Base-by-base conservation (phyloP, 1,284 basidiomycete genomes). In the Pseudozyma thailandica region DNA sequence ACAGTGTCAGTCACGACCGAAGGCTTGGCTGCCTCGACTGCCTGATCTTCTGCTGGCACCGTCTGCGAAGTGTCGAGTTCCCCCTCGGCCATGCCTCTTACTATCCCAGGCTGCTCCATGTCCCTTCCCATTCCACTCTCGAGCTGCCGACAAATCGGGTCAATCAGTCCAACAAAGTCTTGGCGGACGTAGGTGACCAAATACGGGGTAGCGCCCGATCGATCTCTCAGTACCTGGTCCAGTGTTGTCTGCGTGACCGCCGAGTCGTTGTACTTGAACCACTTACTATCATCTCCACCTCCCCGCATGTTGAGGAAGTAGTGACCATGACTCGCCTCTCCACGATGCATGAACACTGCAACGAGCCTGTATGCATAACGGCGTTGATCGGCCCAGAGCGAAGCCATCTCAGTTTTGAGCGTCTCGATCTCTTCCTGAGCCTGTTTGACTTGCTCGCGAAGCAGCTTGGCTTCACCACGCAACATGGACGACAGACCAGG, bases 321-420 rank as follows among this genome's bases (percentile, higher is more conserved):
- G 57, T 82, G 81, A 9, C 81, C 81, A 52, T 81, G 80, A 16
- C 72, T 72, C 16, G 81, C 81, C 37, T 82, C 80, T 27, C 81
- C 79, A 15, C 95, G 90, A 84, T 98, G 95, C 76, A 98, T 92
- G 84, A 98, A 98, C 13, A 98, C 94, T 13, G 92, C 92, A 0
- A 92, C 93, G 38, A 98, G 87, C 78, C 95, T 92, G 82, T 98
- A 98, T 50, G 90, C 89, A 23, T 88, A 89, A 26, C 87, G 85
- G 7, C 52, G 86, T 52, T 89, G 88, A 68, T 89, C 88, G 38
- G 84, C 84, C 96, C 96, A 98, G 8, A 94, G 79, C 2, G 84
- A 84, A 72, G 94, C 91, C 44, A 96, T 84, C 56, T 90, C 87
- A 13, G 85, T 83, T 83, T 93, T 93, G 69, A 92, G 85, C 41